Evolutionary conservation across 2,329 filamentous ascomycete species (phyloP).

Genomic region (Diplocarpon mali): DNA sequence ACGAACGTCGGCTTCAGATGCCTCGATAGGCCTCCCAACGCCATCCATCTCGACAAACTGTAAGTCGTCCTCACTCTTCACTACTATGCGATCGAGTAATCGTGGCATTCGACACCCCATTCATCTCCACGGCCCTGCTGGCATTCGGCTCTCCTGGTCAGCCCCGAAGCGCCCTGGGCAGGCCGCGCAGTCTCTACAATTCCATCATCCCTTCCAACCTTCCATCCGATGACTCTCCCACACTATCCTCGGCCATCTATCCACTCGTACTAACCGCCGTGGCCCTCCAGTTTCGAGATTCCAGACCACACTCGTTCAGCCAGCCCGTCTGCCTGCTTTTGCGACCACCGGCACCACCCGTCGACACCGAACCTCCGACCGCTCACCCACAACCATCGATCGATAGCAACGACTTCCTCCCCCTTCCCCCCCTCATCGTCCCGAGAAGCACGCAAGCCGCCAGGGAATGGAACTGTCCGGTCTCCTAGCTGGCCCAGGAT

Average conservation of each 20-base stretch:
- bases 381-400: slow-evolving; percentile 11
- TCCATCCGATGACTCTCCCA: slow-evolving; percentile 20
- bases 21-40: slow-evolving; percentile 26
- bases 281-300: slow-evolving; percentile 14
- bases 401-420: slow-evolving; percentile 7
- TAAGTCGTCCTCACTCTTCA: slow-evolving; percentile 23
- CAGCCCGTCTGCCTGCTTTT: slow-evolving; percentile 18
- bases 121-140: slow-evolving; percentile 9
- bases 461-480: slow-evolving; percentile 18
- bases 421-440: slow-evolving; percentile 11
- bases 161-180: slow-evolving; percentile 18
- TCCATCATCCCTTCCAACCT: slow-evolving; percentile 18
- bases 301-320: slow-evolving; percentile 16
- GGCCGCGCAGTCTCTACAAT: slow-evolving; percentile 18
- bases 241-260: slow-evolving; percentile 13
- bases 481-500: slow-evolving; percentile 16
- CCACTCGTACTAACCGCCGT: slow-evolving; percentile 16
- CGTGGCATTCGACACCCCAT: slow-evolving; percentile 8
- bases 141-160: slow-evolving; percentile 14
- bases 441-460: slow-evolving; percentile 2
- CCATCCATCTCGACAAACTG: slow-evolving; percentile 22
- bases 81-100: slow-evolving; percentile 27
- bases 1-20: slow-evolving; percentile 24
- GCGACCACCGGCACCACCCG: slow-evolving; percentile 19
- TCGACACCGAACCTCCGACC: slow-evolving; percentile 10